Percentiles rank a stretch among this genome's conserved stretches.
These are phyloP conservation scores for Cyathus striatus DNA, from an alignment of 768 basidiomycete genomes.

Conservation along the genomic window DNA sequence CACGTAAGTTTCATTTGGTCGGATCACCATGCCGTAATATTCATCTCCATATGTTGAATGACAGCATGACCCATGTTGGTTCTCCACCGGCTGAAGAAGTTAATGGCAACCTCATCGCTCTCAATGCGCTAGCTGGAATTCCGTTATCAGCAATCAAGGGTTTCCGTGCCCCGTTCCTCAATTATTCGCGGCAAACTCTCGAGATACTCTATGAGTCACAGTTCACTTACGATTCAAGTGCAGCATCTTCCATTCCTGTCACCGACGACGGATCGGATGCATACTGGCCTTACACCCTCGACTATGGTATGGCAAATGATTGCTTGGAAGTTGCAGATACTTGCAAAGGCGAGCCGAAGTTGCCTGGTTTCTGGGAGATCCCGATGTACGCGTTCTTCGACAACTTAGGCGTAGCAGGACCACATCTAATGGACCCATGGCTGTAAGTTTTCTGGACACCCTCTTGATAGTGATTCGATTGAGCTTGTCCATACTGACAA, in stretches of 20 bases:
- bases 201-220: slow-evolving; percentile 44
- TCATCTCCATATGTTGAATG: not conserved
- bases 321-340: slow-evolving; percentile 50
- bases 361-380: slow-evolving; percentile 81
- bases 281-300: slow-evolving; percentile 81
- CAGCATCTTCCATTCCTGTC: slow-evolving; percentile 59
- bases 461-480: not conserved
- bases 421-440: slow-evolving; percentile 84
- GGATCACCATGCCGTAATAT: not conserved
- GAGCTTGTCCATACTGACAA: not conserved
- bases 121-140: slow-evolving; percentile 76
- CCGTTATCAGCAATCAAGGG: slow-evolving; percentile 59
- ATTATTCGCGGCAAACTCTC: slow-evolving; percentile 61
- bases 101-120: slow-evolving; percentile 72
- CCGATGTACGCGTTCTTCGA: slow-evolving; percentile 83
- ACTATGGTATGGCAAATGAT: slow-evolving; percentile 76
- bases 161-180: slow-evolving; percentile 76
- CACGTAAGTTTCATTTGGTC: slow-evolving; percentile 36
- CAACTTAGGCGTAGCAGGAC: slow-evolving; percentile 42
- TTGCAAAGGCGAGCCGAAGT: slow-evolving; percentile 65
- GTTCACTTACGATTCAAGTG: slow-evolving; percentile 71
- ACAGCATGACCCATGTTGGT: slow-evolving; percentile 76
- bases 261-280: slow-evolving; percentile 65
- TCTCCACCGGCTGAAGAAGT: slow-evolving; percentile 59
- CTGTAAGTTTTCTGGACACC: slow-evolving; percentile 38